Evolutionary conservation across 2,329 filamentous ascomycete species (phyloP), one percentile per base, ranked within the genome.

Genomic region (Lithohypha guttulata): DNA sequence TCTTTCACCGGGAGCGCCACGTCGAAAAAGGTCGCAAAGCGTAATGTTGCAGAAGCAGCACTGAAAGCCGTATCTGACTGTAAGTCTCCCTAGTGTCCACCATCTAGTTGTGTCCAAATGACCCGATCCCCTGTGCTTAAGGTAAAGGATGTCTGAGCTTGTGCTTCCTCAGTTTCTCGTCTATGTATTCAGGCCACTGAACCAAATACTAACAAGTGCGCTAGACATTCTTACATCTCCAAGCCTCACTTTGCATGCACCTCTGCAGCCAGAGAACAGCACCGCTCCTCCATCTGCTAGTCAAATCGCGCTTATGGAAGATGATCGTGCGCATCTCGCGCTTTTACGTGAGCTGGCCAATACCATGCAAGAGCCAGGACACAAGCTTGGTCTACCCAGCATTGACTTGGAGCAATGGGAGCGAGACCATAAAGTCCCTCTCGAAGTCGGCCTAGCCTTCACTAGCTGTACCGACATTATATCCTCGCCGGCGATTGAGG

Each of bases 401-500:
- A n/a, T 33, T 7, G 30, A 33, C 11, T 17, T 33, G n/a, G 30
- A 33, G 18, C 14, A 17, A 17, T 33, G 18, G 11, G 30, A 33
- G 3, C 5, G 13, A 4, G 13, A 33, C 30, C 30, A 33, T 3
- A 13, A 10, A 7, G 18, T 33, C 18, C 30, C 18, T 17, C 30
- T 33, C n/a, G 30, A 33, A 17, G 5, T 51, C 22, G 50, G 47
- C 47, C 37, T 45, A 21, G 34, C 42, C 33, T 32, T 42, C 6
- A 30, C 46, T 10, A 46, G 40, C 18, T 6, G n/a, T 7, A 34
- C 34, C 30, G 45, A 37, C 27, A 41, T n/a, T 13, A 31, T 18
- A 10, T 17, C n/a, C n/a, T 5, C 11, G 5, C n/a, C n/a, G n/a
- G 4, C 5, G 3, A 15, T 33, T 20, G 5, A 33, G 18, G 14